Percentiles rank a stretch among this genome's conserved stretches.
Evolutionary conservation across 441 rosid species (phyloP).

Genomic region (Eutrema salsugineum): DNA sequence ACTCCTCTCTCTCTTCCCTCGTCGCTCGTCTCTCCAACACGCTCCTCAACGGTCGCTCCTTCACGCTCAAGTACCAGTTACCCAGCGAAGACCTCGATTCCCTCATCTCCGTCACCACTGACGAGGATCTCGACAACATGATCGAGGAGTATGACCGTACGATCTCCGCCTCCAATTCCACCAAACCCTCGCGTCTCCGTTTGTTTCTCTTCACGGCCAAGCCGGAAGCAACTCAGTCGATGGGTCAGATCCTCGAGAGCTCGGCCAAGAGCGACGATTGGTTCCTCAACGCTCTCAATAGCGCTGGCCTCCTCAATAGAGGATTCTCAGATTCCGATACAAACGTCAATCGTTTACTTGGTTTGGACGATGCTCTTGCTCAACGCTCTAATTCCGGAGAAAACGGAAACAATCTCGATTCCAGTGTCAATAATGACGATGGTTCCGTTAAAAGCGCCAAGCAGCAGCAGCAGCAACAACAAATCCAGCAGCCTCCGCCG

Average conservation of each 20-base stretch:
- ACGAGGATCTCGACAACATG: conserved; percentile 95
- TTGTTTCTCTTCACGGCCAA: conserved; percentile 68
- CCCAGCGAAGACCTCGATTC: conserved; percentile 95
- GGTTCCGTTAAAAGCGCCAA: conserved; percentile 49
- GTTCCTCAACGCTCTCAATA: conserved; percentile 81
- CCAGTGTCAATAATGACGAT: conserved; percentile 31
- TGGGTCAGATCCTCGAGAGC: conserved; percentile 65
- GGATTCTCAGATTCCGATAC: conserved; percentile 72
- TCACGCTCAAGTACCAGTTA: conserved; percentile 85
- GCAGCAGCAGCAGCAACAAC: conserved; percentile 25
- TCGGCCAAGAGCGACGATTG: conserved; percentile 79
- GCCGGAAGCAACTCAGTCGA: conserved; percentile 72
- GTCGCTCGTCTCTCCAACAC: conserved; percentile 57
- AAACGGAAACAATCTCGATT: conserved; percentile 37
- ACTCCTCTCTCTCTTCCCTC: conserved; percentile 53
- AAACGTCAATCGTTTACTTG: conserved; percentile 69
- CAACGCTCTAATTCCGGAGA: conserved; percentile 28
- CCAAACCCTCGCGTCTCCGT: conserved; percentile 63
- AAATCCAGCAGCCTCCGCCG: conserved; percentile 25
- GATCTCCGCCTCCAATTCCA: conserved; percentile 28
- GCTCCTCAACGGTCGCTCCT: conserved; percentile 58
- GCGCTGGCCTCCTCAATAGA: conserved; percentile 50
- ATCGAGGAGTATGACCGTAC: conserved; percentile 91
- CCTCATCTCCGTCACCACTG: conserved; percentile 83
- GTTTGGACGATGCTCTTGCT: conserved; percentile 56